A percentile compares a stretch with the other conserved stretches of the same genome.
These are phyloP conservation scores for Umbelopsis sp. DNA, from an alignment of 371 early-diverging fungal genomes.

Conservation along the genomic window DNA sequence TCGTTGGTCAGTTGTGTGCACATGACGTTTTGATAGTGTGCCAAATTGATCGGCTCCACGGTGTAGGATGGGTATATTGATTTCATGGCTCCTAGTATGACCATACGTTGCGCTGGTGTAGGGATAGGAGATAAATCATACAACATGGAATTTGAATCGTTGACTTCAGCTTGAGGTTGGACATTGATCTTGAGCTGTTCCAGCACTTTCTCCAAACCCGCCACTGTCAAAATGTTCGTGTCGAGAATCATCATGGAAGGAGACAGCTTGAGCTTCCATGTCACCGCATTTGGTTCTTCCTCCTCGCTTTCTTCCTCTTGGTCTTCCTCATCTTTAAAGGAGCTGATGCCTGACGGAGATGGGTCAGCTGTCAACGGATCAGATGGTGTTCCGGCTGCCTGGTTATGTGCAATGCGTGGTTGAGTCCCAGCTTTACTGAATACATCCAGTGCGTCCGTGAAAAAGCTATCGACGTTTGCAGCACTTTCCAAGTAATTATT, in stretches of 20 bases:
- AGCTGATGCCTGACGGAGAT: not conserved
- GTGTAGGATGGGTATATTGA: slow-evolving; percentile 6
- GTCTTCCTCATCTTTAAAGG: slow-evolving; percentile 7
- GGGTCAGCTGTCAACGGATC: not conserved
- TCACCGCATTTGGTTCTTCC: slow-evolving; percentile 28
- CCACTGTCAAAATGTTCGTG: slow-evolving; percentile 49
- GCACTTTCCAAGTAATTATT: not conserved
- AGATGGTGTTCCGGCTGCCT: not conserved
- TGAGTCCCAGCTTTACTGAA: not conserved
- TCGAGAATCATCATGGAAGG: slow-evolving; percentile 50
- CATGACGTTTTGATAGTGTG: slow-evolving; percentile 32
- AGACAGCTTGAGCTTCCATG: slow-evolving; percentile 47
- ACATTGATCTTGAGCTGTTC: slow-evolving; percentile 48
- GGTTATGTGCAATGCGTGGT: not conserved
- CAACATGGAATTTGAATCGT: not conserved
- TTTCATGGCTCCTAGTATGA: not conserved
- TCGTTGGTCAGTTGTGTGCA: slow-evolving; percentile 45
- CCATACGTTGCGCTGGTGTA: not conserved
- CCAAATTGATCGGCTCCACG: not conserved
- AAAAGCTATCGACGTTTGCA: not conserved
- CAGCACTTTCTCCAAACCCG: slow-evolving; percentile 48
- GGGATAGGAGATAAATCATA: not conserved
- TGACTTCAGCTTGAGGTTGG: slow-evolving; percentile 30
- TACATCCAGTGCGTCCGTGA: not conserved
- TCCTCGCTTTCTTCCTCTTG: slow-evolving; percentile 22